Evolutionary conservation across 441 rosid species (phyloP).

Genomic region (Biscutella laevigata): DNA sequence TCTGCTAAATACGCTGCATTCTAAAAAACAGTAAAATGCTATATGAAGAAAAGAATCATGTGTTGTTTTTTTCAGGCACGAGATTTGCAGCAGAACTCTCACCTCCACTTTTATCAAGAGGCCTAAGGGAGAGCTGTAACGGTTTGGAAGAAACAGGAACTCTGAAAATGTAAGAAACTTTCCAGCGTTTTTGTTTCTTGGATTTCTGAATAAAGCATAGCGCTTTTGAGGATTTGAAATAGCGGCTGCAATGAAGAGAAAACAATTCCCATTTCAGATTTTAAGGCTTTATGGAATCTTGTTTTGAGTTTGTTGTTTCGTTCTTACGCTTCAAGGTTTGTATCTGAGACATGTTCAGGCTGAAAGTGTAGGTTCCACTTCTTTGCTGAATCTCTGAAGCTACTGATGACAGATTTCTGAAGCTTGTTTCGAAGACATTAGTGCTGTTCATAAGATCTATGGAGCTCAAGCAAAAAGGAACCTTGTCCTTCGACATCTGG

Average conservation of each 20-base stretch:
- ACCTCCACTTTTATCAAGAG: conserved; percentile 48
- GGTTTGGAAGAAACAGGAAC: conserved; percentile 32
- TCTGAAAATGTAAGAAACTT: conserved; percentile 31
- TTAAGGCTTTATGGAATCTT: not conserved
- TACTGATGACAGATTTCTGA: conserved; percentile 22
- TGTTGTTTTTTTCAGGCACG: not conserved
- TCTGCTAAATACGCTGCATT: conserved; percentile 39
- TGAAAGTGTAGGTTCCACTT: conserved; percentile 35
- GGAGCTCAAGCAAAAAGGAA: conserved; percentile 39
- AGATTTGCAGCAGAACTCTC: conserved; percentile 17
- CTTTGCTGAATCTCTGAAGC: conserved; percentile 26
- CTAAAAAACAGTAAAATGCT: conserved; percentile 23
- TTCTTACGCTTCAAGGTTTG: conserved; percentile 36
- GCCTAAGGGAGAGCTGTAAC: conserved; percentile 34
- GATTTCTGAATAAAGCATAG: conserved; percentile 27
- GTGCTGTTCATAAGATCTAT: conserved; percentile 40
- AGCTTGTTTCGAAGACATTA: conserved; percentile 27
- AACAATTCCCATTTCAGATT: conserved; percentile 3
- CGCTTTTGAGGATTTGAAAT: conserved; percentile 24
- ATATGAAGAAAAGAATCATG: conserved; percentile 6
- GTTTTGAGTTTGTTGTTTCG: not conserved
- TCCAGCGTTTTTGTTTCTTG: conserved; percentile 31
- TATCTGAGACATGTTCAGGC: conserved; percentile 38
- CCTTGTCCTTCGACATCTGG: conserved; percentile 42
- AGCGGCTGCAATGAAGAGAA: conserved; percentile 25